A percentile compares a stretch with the other conserved stretches of the same genome.
phyloP scores from a whole-genome alignment of 2,329 filamentous ascomycete genomes.

The Pyrenochaeta sp. region DNA sequence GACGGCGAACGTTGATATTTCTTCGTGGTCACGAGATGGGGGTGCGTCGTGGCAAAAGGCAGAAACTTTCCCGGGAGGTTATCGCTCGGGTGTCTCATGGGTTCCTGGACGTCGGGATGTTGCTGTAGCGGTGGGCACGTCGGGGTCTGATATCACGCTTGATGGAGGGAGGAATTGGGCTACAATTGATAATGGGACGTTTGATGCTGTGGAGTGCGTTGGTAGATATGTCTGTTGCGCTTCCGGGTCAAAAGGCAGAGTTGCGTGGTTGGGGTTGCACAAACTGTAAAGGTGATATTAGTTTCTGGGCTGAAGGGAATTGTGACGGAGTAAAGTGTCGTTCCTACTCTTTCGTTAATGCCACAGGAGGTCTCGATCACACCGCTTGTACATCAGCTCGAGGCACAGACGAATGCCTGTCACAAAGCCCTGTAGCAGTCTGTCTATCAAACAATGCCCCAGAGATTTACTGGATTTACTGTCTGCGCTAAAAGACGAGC shows the following conservation, averaged over 20 bases:
- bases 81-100: slow-evolving; percentile 39
- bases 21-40: slow-evolving; percentile 37
- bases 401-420: too few relatives aligned
- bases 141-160: slow-evolving; percentile 38
- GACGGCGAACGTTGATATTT: slow-evolving; percentile 23
- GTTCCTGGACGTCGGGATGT: slow-evolving; percentile 20
- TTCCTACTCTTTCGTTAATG: too few relatives aligned
- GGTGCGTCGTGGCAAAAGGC: slow-evolving; percentile 31
- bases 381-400: too few relatives aligned
- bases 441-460: too few relatives aligned
- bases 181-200: slow-evolving; percentile 35
- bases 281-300: not conserved
- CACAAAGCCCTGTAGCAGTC: too few relatives aligned
- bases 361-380: too few relatives aligned
- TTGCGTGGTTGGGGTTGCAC: slow-evolving; percentile 20
- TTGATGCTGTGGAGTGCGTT: slow-evolving; percentile 39
- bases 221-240: slow-evolving; percentile 32
- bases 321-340: too few relatives aligned
- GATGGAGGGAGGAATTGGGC: slow-evolving; percentile 39
- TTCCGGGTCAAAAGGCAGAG: slow-evolving; percentile 32
- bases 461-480: too few relatives aligned
- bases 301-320: too few relatives aligned
- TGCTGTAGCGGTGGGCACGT: slow-evolving; percentile 38
- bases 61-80: slow-evolving; percentile 33
- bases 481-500: too few relatives aligned